Conservation (phyloP, 148 eudicot genomes). For the Chenopodium quinoa region DNA sequence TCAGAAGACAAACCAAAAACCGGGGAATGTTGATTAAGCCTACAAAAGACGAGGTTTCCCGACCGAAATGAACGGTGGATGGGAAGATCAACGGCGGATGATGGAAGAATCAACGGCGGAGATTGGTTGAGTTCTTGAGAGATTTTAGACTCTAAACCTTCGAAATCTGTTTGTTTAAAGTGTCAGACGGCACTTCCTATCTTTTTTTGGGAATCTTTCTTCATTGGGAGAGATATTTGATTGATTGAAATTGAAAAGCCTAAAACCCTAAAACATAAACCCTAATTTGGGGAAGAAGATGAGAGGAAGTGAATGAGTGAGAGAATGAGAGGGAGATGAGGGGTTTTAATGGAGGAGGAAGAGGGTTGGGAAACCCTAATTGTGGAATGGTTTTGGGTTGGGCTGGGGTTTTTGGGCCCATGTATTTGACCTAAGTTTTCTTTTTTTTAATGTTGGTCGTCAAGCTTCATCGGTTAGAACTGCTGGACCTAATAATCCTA, state of each 20-base stretch:
- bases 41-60: slow-evolving; percentile 23
- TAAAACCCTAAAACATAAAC: slow-evolving; percentile 3
- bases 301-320: background rate
- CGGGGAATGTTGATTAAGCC: background rate
- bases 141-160: background rate
- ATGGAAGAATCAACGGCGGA: slow-evolving; percentile 11
- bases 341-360: background rate
- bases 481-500: too few relatives aligned
- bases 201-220: slow-evolving; percentile 61
- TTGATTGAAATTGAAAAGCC: background rate
- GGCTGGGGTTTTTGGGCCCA: background rate
- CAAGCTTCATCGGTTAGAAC: too few relatives aligned
- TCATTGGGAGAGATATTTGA: slow-evolving; percentile 35
- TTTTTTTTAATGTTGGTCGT: too few relatives aligned
- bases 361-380: slow-evolving; percentile 12
- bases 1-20: slow-evolving; percentile 1
- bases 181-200: slow-evolving; percentile 98
- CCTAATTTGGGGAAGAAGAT: background rate
- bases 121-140: slow-evolving; percentile 10
- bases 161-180: slow-evolving; percentile 33
- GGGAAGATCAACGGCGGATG: background rate
- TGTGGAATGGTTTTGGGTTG: background rate
- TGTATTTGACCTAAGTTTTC: too few relatives aligned
- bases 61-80: slow-evolving; percentile 23
- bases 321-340: background rate